Evolutionary conservation across 2,329 filamentous ascomycete species (phyloP).

Genomic region (Seiridium cupressi): DNA sequence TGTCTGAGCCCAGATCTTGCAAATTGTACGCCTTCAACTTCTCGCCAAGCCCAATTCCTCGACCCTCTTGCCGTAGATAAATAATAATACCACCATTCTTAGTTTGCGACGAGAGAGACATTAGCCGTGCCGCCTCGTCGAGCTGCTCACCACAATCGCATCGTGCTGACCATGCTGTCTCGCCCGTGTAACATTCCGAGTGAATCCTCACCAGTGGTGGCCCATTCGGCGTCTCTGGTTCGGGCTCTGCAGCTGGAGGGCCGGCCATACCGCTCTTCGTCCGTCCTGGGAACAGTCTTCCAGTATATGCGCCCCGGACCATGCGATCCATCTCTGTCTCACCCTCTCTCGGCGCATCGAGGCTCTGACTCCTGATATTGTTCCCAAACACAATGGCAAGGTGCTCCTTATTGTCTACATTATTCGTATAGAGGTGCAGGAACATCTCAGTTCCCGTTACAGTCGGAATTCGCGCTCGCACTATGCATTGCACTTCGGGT

Average conservation of each 20-base stretch:
- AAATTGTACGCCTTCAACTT: constrained; percentile 98
- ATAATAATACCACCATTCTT: constrained; percentile 83
- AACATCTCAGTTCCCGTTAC: constrained; percentile 95
- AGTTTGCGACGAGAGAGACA: constrained; percentile 67
- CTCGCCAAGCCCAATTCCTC: constrained; percentile 90
- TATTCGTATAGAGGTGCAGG: constrained; percentile 90
- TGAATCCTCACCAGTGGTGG: constrained; percentile 89
- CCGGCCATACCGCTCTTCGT: constrained; percentile 66
- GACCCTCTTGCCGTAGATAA: constrained; percentile 92
- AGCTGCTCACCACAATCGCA: constrained; percentile 98
- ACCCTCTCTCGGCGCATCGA: constrained; percentile 70
- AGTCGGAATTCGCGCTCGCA: constrained; percentile 92
- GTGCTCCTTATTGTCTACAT: constrained; percentile 92
- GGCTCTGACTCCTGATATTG: constrained; percentile 70
- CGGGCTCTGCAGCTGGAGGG: constrained; percentile 16
- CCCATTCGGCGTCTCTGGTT: constrained; percentile 15
- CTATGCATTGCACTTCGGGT: constrained; percentile 87
- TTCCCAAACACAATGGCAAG: constrained; percentile 95
- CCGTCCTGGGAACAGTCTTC: constrained; percentile 81
- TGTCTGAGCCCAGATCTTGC: constrained; percentile 95
- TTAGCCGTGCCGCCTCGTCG: constrained; percentile 90
- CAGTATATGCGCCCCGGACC: constrained; percentile 90
- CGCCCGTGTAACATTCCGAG: constrained; percentile 96
- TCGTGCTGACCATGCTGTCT: constrained; percentile 96
- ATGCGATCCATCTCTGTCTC: constrained; percentile 89